Evolutionary conservation across 495 filamentous ascomycete genomes (phyloP).

Genomic region (Ascobolus immersus): DNA sequence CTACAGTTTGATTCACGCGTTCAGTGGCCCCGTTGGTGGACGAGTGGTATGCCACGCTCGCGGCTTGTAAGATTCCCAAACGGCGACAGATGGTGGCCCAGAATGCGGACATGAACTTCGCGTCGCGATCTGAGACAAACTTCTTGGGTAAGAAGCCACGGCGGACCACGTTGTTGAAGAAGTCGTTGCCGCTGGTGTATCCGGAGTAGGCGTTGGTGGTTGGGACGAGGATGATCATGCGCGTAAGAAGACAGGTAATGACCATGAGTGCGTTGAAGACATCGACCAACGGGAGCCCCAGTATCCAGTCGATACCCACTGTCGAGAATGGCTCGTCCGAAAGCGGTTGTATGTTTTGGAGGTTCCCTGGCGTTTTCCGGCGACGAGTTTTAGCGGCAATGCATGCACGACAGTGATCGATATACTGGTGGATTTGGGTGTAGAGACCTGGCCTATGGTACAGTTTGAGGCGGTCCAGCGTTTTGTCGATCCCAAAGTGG

Average conservation of each 20-base stretch:
- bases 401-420: too few species aligned
- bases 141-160: background rate
- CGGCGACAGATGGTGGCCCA: too few species aligned
- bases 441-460: conserved; percentile 1
- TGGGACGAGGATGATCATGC: background rate
- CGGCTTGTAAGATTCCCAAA: background rate
- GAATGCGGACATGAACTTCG: conserved; percentile 2
- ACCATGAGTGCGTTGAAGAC: background rate
- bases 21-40: background rate
- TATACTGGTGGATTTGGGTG: background rate
- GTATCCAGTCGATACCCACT: conserved; percentile 2
- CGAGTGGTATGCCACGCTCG: background rate
- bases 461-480: background rate
- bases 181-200: background rate
- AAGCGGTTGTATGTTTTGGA: too few species aligned
- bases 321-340: background rate
- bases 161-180: conserved; percentile 1
- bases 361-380: too few species aligned
- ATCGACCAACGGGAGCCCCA: background rate
- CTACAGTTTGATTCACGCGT: conserved; percentile 1
- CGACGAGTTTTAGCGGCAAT: too few species aligned
- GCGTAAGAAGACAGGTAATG: background rate
- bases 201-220: background rate
- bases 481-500: background rate
- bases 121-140: conserved; percentile 1